Base-by-base conservation (phyloP, 1,284 basidiomycete genomes). In the Moesziomyces sp. region DNA sequence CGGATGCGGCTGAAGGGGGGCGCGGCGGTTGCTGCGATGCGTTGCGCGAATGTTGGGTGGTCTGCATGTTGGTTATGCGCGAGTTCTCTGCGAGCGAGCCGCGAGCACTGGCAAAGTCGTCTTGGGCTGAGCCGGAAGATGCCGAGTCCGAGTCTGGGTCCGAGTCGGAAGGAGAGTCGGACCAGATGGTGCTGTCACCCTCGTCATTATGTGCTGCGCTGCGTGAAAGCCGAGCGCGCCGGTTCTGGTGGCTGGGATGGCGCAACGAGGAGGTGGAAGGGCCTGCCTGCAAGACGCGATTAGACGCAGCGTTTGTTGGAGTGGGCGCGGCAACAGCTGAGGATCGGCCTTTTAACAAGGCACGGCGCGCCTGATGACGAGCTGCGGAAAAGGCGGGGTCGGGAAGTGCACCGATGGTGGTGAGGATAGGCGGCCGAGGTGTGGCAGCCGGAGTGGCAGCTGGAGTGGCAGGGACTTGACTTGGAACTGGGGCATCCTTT, bases 101-200 rank as follows among this genome's bases (percentile, higher is more conserved):
- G 21, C 65, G 65, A 1, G 71, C 71, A 35, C 71, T 74, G 16
- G 42, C 65, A 51, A 69, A 74, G 66, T 74, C 71, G 40, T 69
- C 71, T 3, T 58, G 65, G 2, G 55, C 65, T 10, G 66, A 74
- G 14, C 49, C 46, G 23, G 51, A 46, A 21, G 66, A 58, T 21
- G 49, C 52, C 8, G 61, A 57, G 13, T 61, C 59, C 3, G 59
- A 58, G 10, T 61, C 68, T n/a, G 53, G 40, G 14, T 61, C 68
- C 35, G 53, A 45, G 7, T 65, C 62, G 19, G 60, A 61, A 24
- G 61, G 62, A 3, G 69, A 66, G n/a, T 63, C 64, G 44, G 70
- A 73, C 64, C 64, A 68, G 35, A 73, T 60, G 47, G 70, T 64
- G 51, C 64, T 68, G 50, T 74, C 62, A 3, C 55, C 58, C 23